Percentiles rank a stretch among this genome's conserved stretches.
phyloP scores from a whole-genome alignment of 202 grass and related monocot genomes.

The Brachypodium distachyon region DNA sequence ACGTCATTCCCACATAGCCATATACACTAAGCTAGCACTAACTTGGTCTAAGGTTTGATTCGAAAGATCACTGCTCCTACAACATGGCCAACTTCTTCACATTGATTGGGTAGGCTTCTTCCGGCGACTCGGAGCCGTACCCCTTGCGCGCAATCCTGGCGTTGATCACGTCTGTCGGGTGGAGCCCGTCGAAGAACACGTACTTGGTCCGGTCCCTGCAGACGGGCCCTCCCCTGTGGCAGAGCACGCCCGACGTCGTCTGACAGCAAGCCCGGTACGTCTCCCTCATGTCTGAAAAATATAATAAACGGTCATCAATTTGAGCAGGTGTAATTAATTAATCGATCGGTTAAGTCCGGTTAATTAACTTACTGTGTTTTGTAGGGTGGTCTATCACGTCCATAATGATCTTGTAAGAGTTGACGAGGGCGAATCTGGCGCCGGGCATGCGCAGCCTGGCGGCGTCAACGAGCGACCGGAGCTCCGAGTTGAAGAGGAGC shows the following conservation, averaged over 20 bases:
- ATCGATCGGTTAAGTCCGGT: too few species aligned
- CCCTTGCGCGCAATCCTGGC: constrained; percentile 33
- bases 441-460: constrained; percentile 24
- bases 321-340: too few species aligned
- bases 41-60: background rate
- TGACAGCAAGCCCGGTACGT: constrained; percentile 39
- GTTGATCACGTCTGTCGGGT: constrained; percentile 60
- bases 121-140: constrained; percentile 22
- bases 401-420: constrained; percentile 45
- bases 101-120: constrained; percentile 48
- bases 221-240: constrained; percentile 24
- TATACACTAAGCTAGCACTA: background rate
- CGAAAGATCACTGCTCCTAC: background rate
- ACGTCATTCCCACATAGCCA: background rate
- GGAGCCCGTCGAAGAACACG: constrained; percentile 68
- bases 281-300: constrained; percentile 16
- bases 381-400: constrained; percentile 31
- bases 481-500: constrained; percentile 41
- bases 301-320: too few species aligned
- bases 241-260: constrained; percentile 35
- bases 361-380: constrained; percentile 13
- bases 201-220: constrained; percentile 44
- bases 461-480: constrained; percentile 12
- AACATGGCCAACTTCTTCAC: constrained; percentile 33
- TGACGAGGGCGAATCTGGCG: constrained; percentile 23